Base-by-base conservation (phyloP, 371 early-diverging fungal genomes). In the Mortierella sp. region DNA sequence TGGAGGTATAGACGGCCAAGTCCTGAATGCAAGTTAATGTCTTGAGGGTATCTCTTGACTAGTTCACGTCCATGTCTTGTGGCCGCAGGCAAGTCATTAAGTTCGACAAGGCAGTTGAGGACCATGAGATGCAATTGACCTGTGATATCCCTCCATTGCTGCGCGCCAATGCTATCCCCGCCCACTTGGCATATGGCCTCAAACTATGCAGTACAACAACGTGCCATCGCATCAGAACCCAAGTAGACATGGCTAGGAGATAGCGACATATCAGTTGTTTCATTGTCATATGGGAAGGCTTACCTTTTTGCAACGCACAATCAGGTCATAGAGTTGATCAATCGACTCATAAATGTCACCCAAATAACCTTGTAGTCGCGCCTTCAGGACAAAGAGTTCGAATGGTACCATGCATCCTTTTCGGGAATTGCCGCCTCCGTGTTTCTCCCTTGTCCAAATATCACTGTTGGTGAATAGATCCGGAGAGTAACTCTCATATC, bases 1-100 rank as follows among this genome's bases (percentile, higher is more conserved):
- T 89, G 89, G n/a, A 89, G 57, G 39, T 87, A 85, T 17, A 89
- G 53, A 53, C 86, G 70, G 2, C 85, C 88, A 12, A 87, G 60
- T n/a, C 81, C 80, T 1, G 86, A 85, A 17, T 84, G 54, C 16
- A 86, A 60, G 57, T 87, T 85, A 16, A 83, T 44, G 37, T 86
- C 78, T 14, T 58, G 54, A 1, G 70, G 58, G 51, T 69, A 77
- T n/a, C 53, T 57, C 43, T 16, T 57, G 9, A 70, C 70, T 54
- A 77, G 45, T 7, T 70, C 70, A 8, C 70, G 77, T 25, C 70
- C 77, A 43, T 77, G 64, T 41, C 43, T 63, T 4, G 85, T 82
- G 0, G 88, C 87, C 0, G 80, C 67, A 3, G 85, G 57, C 49
- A 73, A 86, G 34, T 89, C 86, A 41, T 73, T 78, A 40, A 78